Evolutionary conservation across 2,329 filamentous ascomycete genomes (phyloP).

Genomic region (Pseudopithomyces chartarum): DNA sequence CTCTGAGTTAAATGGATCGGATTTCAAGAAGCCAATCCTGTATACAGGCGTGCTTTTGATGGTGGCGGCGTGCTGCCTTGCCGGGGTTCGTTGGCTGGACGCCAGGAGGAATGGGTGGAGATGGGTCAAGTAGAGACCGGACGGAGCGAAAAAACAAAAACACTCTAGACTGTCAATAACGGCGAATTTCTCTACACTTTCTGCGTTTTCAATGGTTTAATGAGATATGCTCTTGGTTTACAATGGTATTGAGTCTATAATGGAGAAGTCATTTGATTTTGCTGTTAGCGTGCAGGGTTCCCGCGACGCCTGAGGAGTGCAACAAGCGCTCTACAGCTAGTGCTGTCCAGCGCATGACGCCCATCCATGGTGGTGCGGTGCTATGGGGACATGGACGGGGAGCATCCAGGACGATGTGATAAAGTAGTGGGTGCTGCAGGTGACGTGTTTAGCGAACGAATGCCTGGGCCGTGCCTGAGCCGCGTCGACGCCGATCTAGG

Average conservation of each 20-base stretch:
- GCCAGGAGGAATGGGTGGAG: constrained; percentile 21
- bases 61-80: constrained; percentile 13
- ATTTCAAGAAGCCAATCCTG: constrained; percentile 20
- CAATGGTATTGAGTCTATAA: too few species aligned
- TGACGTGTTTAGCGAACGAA: constrained; percentile 1
- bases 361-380: too few species aligned
- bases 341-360: too few species aligned
- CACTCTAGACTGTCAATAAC: too few species aligned
- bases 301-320: too few species aligned
- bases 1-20: constrained; percentile 11
- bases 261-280: too few species aligned
- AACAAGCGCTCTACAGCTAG: too few species aligned
- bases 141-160: not conserved
- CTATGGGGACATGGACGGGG: not conserved
- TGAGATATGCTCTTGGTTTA: too few species aligned
- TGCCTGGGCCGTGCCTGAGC: not conserved
- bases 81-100: constrained; percentile 20
- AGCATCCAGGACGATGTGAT: not conserved
- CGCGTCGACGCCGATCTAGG: not conserved
- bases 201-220: too few species aligned
- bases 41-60: constrained; percentile 21
- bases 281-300: too few species aligned
- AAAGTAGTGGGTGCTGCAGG: not conserved
- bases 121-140: constrained; percentile 15
- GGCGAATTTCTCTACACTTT: too few species aligned